Conservation (phyloP, 163 green algal species). For the Coccomyxa subellipsoidea region DNA sequence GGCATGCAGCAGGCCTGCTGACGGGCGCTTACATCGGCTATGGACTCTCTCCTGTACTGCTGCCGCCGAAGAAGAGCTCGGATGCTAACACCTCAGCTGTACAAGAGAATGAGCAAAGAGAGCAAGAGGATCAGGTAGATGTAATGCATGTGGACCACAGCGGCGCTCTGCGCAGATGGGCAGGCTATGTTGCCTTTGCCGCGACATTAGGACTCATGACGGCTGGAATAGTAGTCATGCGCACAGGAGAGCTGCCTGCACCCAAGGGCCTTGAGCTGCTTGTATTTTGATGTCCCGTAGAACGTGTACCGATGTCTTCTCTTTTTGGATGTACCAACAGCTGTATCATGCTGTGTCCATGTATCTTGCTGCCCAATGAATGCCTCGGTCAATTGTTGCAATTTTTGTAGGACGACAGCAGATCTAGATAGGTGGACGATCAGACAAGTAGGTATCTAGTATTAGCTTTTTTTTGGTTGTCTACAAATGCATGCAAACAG, state of each 20-base stretch:
- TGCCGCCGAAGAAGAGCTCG: background rate
- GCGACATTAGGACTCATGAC: background rate
- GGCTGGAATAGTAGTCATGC: background rate
- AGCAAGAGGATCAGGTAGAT: background rate
- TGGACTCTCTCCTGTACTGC: background rate
- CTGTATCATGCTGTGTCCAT: background rate
- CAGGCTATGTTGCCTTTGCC: background rate
- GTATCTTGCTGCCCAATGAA: background rate
- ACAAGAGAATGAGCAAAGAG: background rate
- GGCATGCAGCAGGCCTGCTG: background rate
- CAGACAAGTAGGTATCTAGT: no score
- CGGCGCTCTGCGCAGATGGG: background rate
- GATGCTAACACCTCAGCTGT: background rate
- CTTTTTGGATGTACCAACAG: background rate
- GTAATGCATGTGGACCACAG: constrained; percentile 6
- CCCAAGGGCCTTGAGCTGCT: constrained; percentile 6
- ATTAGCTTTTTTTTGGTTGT: no score
- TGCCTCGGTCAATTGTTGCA: background rate
- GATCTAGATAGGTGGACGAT: no score
- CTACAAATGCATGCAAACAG: no score
- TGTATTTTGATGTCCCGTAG: background rate
- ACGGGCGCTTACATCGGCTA: background rate
- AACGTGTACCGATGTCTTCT: no score
- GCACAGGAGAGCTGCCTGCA: background rate
- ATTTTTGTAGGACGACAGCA: no score